Evolutionary conservation across 331 rosid genomes (phyloP), one percentile per base, ranked within the genome.

Genomic region (Quercus lobata): DNA sequence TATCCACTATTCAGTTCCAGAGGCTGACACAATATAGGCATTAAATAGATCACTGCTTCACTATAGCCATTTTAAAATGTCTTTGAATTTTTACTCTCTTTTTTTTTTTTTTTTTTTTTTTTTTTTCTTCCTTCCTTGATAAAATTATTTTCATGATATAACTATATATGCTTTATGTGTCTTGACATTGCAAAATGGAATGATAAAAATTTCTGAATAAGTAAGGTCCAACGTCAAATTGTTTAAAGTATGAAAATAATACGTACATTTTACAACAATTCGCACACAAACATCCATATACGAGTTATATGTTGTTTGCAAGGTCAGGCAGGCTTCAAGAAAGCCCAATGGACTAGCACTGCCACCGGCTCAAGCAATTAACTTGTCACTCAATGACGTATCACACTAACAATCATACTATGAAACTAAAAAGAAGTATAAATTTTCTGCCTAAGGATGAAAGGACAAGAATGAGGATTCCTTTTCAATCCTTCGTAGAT

Each of bases 281-380:
- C 30, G 1, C 34, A 24, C 12, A 24, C 17, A 60, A 22, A 60
- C 32, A 24, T 14, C 1, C 7, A 27, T 2, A 27, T 11, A 75
- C 2, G 80, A 85, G 7, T 29, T 75, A 72, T 52, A 65, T 19
- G 57, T 16, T 30, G 53, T 29, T 54, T 61, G 74, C 86, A 76
- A 76, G 84, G 74, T 80, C 78, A 81, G 78, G 84, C 82, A 81
- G 78, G 84, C 74, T 75, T 57, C 78, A 32, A 25, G n/a, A 9
- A 22, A 44, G 71, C 76, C 56, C 73, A 84, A 46, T 61, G 56
- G 80, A 69, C 83, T 25, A 29, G 30, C 76, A 84, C 78, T 57
- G 83, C 86, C 84, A 30, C 86, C 15, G 81, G 72, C 85, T 74
- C 83, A 72, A 81, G 82, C 82, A 61, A 65, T 30, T 18, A 65